Conservation (phyloP, 2,329 filamentous ascomycete genomes). For the Ceratocystis ficicola region DNA sequence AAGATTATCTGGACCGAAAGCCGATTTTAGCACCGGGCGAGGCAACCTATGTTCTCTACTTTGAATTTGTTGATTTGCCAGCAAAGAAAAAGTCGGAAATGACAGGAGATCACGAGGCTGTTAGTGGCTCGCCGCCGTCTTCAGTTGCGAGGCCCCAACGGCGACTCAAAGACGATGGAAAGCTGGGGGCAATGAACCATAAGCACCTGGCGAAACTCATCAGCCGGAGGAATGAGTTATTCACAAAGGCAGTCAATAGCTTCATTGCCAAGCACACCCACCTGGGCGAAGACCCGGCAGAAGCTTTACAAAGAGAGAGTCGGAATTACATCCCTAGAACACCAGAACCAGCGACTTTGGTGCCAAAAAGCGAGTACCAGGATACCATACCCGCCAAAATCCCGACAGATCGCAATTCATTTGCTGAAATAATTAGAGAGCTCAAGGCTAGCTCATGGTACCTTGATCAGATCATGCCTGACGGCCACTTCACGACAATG, state of each 20-base stretch:
- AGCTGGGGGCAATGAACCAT: constrained; percentile 8
- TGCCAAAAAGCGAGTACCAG: neutral
- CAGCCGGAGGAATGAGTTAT: constrained; percentile 78
- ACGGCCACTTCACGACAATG: constrained; percentile 84
- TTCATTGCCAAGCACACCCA: constrained; percentile 65
- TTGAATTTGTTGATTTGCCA: constrained; percentile 76
- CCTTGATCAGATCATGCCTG: constrained; percentile 79
- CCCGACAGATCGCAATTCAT: constrained; percentile 64
- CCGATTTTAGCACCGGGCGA: neutral
- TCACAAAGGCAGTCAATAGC: constrained; percentile 58
- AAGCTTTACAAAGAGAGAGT: constrained; percentile 47
- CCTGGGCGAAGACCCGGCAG: constrained; percentile 53
- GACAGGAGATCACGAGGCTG: neutral
- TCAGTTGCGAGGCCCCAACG: constrained; percentile 61
- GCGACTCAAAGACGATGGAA: constrained; percentile 71
- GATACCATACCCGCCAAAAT: constrained; percentile 55
- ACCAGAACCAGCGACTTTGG: neutral
- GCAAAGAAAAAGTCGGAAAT: neutral
- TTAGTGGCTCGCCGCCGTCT: neutral
- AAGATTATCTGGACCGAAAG: neutral
- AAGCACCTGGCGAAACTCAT: constrained; percentile 42
- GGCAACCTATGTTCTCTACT: constrained; percentile 57
- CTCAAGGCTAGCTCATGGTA: constrained; percentile 80
- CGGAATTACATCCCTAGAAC: constrained; percentile 44
- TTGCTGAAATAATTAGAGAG: constrained; percentile 75